Conservation (phyloP, 2,329 filamentous ascomycete species). For the Pezicula radicicola region DNA sequence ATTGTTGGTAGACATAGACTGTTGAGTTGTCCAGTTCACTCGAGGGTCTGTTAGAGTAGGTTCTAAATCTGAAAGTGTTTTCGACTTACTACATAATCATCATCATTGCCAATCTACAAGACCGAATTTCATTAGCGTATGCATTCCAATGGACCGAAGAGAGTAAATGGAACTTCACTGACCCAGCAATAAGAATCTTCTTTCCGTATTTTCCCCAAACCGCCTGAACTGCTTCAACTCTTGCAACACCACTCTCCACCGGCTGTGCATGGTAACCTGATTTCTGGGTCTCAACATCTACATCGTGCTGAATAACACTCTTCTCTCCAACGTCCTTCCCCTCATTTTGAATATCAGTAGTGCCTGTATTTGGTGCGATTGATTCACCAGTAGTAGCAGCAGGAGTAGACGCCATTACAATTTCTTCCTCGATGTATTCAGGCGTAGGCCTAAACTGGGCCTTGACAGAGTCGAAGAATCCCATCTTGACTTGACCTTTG, state of each 20-base stretch:
- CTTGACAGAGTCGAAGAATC: neutral
- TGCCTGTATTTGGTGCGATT: no score
- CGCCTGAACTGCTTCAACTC: constrained; percentile 20
- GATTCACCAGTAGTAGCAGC: no score
- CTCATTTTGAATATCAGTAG: no score
- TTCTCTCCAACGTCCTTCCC: no score
- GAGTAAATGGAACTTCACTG: neutral
- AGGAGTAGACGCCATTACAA: neutral
- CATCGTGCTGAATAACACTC: neutral
- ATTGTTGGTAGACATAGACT: constrained; percentile 28
- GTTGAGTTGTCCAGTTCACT: constrained; percentile 28
- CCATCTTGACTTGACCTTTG: neutral
- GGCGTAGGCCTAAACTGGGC: neutral
- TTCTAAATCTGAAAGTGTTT: neutral
- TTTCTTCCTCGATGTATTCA: neutral
- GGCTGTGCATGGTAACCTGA: neutral
- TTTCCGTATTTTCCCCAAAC: constrained; percentile 22
- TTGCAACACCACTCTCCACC: constrained; percentile 14
- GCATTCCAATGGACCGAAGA: neutral
- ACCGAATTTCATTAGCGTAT: constrained; percentile 1
- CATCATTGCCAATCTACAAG: constrained; percentile 19
- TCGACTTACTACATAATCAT: constrained; percentile 22
- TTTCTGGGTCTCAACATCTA: constrained; percentile 1
- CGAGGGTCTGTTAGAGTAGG: neutral
- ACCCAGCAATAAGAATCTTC: constrained; percentile 19